Base-by-base conservation (phyloP, 345 rosid species). In the Theobroma cacao region DNA sequence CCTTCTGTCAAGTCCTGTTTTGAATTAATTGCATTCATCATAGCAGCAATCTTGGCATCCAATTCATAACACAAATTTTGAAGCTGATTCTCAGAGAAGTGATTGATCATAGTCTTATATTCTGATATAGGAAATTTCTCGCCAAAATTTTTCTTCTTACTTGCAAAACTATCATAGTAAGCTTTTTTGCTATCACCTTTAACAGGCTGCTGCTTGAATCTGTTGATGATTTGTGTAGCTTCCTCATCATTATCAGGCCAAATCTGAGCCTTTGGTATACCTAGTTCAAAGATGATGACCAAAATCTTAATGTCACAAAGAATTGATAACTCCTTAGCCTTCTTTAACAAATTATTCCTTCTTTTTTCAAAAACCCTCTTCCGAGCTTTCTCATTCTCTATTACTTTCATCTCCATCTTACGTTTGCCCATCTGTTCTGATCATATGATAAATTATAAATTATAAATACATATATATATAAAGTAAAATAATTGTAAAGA, bases 241-340 rank as follows among this genome's bases (percentile, higher is more conserved):
- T 71, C 75, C 28, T 31, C 43, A 18, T 31, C 17, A 20, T 50
- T 52, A 50, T 31, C 9, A 5, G 60, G 60, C 60, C 75, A 71
- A 71, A 50, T 71, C 43, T 71, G 30, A 11, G 59, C 26, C 10
- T 50, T 50, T 20, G 18, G 60, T 50, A 50, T 48, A 20, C 2
- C 61, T 18, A 9, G 28, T 18, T 50, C 41, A 50, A 31, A 31
- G 28, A 50, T 50, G 30, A 71, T 50, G 43, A 71, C 3, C 28
- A 71, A 36, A 17, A 31, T 18, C 60, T 71, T 71, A 14, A 50
- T 11, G 9, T 71, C 75, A 50, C 75, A 71, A 30, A 50, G 75
- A 50, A 71, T 30, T 31, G 43, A 50, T 50, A 71, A 50, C 75
- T 71, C 75, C 14, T 50, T 18, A 0, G 75, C 75, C 43, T 18